A percentile compares a stretch with the other conserved stretches of the same genome.
Evolutionary conservation across 139 green algal species (phyloP).

Genomic region (Picochlorum costavermella): DNA sequence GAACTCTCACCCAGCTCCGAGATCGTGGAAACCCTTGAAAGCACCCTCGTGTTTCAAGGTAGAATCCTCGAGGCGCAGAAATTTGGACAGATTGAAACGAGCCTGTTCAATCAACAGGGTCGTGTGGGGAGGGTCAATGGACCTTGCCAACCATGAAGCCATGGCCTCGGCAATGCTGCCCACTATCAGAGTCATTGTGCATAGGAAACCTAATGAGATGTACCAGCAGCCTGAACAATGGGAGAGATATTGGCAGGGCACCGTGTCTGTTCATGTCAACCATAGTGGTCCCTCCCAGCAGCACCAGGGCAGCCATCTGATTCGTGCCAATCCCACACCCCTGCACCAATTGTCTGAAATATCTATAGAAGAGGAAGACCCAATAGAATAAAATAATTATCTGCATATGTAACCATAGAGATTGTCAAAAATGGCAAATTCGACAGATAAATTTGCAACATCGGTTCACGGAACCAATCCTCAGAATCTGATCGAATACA

Average conservation of each 20-base stretch:
- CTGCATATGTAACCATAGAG: not conserved
- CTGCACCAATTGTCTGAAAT: not conserved
- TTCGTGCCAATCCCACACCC: not conserved
- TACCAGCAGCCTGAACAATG: conserved; percentile 17
- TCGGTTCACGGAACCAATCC: conserved; percentile 84
- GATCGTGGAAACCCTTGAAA: conserved; percentile 29
- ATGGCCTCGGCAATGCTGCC: not conserved
- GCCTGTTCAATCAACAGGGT: not conserved
- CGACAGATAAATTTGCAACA: conserved; percentile 60
- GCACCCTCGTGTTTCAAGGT: conserved; percentile 14
- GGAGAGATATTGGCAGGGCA: conserved; percentile 20
- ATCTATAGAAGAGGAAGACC: not conserved
- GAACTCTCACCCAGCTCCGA: conserved; percentile 41
- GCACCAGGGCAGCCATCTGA: not conserved
- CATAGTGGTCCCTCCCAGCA: not conserved
- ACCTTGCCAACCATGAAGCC: not conserved
- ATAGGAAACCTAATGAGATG: not conserved
- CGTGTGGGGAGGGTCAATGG: not conserved
- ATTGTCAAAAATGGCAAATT: conserved; percentile 70
- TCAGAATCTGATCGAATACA: conserved; percentile 94
- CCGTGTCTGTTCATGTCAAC: conserved; percentile 4
- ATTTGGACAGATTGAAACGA: conserved; percentile 18
- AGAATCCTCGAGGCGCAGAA: conserved; percentile 9
- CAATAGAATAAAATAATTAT: not conserved
- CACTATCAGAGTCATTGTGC: not conserved